These are phyloP conservation scores for Cotoneaster glaucophyllus DNA, from an alignment of 306 rosid species.

Conservation along the genomic window DNA sequence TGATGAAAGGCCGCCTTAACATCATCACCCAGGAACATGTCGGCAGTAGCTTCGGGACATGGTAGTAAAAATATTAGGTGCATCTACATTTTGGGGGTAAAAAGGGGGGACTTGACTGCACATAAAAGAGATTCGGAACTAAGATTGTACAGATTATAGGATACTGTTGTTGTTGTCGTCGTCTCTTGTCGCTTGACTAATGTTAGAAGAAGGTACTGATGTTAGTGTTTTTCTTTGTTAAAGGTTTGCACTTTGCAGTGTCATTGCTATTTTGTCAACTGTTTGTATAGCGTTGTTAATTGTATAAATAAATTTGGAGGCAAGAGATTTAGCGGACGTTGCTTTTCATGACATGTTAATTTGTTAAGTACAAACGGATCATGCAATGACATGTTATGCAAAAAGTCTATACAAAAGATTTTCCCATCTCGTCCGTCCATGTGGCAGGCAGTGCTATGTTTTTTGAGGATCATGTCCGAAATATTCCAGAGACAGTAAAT, in stretches of 20 bases:
- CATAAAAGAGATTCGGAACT: constrained; percentile 25
- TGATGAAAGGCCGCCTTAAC: constrained; percentile 53
- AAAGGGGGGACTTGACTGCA: constrained; percentile 44
- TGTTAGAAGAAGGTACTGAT: constrained; percentile 27
- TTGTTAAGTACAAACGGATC: constrained; percentile 7
- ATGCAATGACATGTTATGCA: constrained; percentile 25
- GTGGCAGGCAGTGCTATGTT: neutral
- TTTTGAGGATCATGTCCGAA: too few relatives aligned
- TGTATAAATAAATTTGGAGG: constrained; percentile 41
- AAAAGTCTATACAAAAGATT: neutral
- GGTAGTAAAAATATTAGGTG: constrained; percentile 33
- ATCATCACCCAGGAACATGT: constrained; percentile 85
- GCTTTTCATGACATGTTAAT: constrained; percentile 17
- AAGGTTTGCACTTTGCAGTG: constrained; percentile 33
- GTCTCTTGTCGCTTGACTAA: constrained; percentile 13
- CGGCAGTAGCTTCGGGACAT: constrained; percentile 72
- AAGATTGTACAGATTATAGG: constrained; percentile 65
- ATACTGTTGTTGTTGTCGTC: neutral
- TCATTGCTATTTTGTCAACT: constrained; percentile 29
- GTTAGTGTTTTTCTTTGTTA: constrained; percentile 18
- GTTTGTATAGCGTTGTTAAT: constrained; percentile 32
- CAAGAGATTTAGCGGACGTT: constrained; percentile 12
- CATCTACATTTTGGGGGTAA: constrained; percentile 32
- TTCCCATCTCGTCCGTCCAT: neutral
- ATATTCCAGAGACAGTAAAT: too few relatives aligned